These are phyloP conservation scores for Diaporthe velutina DNA, from an alignment of 2,329 filamentous ascomycete genomes.

Conservation along the genomic window DNA sequence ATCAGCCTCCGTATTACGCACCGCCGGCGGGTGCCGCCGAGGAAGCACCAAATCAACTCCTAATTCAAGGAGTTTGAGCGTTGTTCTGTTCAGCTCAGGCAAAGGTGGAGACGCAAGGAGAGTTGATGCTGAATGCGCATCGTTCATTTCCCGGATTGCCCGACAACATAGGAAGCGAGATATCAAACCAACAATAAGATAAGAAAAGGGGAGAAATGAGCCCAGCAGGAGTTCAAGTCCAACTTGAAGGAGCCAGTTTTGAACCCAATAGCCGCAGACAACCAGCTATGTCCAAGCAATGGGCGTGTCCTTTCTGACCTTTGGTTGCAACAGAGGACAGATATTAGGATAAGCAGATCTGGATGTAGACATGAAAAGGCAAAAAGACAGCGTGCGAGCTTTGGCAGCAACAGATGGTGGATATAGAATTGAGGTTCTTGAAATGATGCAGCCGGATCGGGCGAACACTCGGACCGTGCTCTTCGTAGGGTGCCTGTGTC, in stretches of 20 bases:
- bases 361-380: no score
- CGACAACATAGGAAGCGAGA: neutral
- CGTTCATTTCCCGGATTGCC: neutral
- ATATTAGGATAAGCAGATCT: neutral
- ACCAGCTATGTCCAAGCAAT: neutral
- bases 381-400: neutral
- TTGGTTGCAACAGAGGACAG: no score
- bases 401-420: neutral
- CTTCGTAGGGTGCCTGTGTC: conserved; percentile 19
- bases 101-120: neutral
- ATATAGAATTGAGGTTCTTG: neutral
- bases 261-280: neutral
- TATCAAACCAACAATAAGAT: neutral
- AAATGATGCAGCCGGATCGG: neutral
- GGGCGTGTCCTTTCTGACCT: neutral
- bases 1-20: neutral
- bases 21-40: conserved; percentile 6
- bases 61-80: neutral
- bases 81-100: neutral
- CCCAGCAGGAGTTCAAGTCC: neutral
- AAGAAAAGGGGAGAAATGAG: neutral
- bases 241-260: neutral
- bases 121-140: neutral
- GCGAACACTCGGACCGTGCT: conserved; percentile 17
- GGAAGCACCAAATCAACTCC: neutral